Conservation (phyloP, 345 rosid genomes). For the Rhodamnia rubescens region DNA sequence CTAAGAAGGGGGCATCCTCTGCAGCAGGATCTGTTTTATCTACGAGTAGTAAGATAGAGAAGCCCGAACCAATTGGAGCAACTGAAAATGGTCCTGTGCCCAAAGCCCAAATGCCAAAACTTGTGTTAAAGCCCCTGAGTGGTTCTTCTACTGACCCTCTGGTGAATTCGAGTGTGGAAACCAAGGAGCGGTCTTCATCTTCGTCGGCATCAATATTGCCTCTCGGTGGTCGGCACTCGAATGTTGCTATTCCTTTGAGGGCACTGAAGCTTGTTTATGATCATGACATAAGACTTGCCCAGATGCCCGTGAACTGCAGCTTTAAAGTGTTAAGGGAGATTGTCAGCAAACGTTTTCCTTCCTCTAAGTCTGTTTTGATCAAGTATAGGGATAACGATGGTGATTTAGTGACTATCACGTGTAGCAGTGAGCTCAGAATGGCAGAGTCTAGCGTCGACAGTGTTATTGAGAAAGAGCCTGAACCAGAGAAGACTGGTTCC, state of each 20-base stretch:
- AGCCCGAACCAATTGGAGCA: constrained; percentile 16
- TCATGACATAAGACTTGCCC: constrained; percentile 81
- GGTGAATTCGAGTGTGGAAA: constrained; percentile 9
- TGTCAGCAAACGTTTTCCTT: constrained; percentile 64
- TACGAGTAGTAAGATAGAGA: constrained; percentile 33
- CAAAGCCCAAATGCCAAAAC: constrained; percentile 40
- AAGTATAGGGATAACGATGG: constrained; percentile 88
- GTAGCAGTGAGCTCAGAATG: constrained; percentile 61
- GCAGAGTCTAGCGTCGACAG: constrained; percentile 64
- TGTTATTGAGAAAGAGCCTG: constrained; percentile 44
- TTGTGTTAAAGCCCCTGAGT: constrained; percentile 43
- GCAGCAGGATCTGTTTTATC: constrained; percentile 23
- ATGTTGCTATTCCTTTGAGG: constrained; percentile 41
- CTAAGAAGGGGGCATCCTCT: constrained; percentile 45
- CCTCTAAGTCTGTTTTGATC: constrained; percentile 77
- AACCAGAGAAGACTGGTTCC: constrained; percentile 33
- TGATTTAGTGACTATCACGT: constrained; percentile 84
- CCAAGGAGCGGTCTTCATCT: constrained; percentile 17
- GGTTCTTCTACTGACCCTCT: constrained; percentile 32
- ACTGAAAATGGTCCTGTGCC: constrained; percentile 47
- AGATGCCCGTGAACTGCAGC: constrained; percentile 78
- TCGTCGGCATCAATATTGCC: constrained; percentile 6
- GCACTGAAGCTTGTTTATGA: constrained; percentile 85
- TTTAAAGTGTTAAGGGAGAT: constrained; percentile 74
- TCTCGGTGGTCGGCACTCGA: constrained; percentile 11